Base-by-base conservation (phyloP, 257 asterid species). In the Ocimum tenuiflorum region DNA sequence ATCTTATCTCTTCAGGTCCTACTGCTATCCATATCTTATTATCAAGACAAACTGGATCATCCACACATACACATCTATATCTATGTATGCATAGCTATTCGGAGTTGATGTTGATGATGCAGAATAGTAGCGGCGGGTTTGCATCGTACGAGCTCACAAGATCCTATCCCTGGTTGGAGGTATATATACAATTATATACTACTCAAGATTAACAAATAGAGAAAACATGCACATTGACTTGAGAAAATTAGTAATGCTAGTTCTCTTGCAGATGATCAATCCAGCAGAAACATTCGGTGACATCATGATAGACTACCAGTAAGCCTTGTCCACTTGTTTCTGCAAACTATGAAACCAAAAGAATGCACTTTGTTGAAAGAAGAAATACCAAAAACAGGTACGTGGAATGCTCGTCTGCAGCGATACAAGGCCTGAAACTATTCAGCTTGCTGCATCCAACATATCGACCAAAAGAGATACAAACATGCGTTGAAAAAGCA, bases 121-220 rank as follows among this genome's bases (percentile, higher is more conserved):
- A 88, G 96, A 88, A 88, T 52, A 61, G 57, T 66, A 80, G 46
- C 31, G 94, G 96, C 19, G 96, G 96, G 7, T 88, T 85, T 77
- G 96, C 94, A 62, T 73, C 96, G 4, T 85, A 88, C 56, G 96
- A 88, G 75, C 86, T 82, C 58, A 88, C 96, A 15, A 77, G 96
- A 80, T 88, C 96, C 8, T 83, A 77, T 68, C 68, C 85, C 8
- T 88, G 96, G 91, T 70, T 88, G 73, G 96, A 85, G 91, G 94
- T 83, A 80, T 4, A 4, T 27, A 27, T n/a, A n/a, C n/a, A n/a
- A n/a, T n/a, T n/a, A n/a, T n/a, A n/a, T n/a, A n/a, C n/a, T n/a
- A n/a, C n/a, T n/a, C n/a, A n/a, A n/a, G n/a, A n/a, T n/a, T n/a
- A n/a, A n/a, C n/a, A n/a, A n/a, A n/a, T n/a, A n/a, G n/a, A n/a